Base-by-base conservation (phyloP, 768 basidiomycete genomes). In the Auricularia sp. region DNA sequence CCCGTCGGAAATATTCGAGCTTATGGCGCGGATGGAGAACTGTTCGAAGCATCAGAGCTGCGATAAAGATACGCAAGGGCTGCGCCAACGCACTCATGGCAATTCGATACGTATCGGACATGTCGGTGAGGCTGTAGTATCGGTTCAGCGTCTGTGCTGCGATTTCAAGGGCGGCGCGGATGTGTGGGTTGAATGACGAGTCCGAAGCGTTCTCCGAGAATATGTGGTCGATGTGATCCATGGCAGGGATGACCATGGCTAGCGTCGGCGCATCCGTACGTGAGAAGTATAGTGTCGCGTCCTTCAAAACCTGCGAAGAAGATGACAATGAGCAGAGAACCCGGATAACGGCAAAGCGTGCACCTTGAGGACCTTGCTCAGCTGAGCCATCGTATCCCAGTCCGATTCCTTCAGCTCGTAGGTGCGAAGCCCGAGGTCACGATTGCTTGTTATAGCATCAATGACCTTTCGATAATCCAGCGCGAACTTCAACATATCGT, bases 111-210 rank as follows among this genome's bases (percentile, higher is more conserved):
- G 73, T 68, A 6, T 75, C 67, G 1, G 73, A 75, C 6, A 66
- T 18, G 64, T 75, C 75, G 1, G 73, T 75, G 16, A 63, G 54
- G 10, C 61, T 24, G 64, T 77, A 78, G 66, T 77, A 77, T 33
- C 68, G 64, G 65, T 76, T 76, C 7, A 78, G 65, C 1, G 72
- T 74, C 36, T 67, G 65, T 64, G 76, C 75, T 18, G 68, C 73
- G 24, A 76, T 67, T 18, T 65, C 65, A 1, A 75, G 54, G 0
- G 77, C 71, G 0, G 71, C 72, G 37, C 66, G 67, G 44, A 77
- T 73, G 13, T 74, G 29, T 1, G 65, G 35, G 4, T 45, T 54
- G 54, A 67, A 72, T 5, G 64, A 61, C 14, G 54, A 21, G 34
- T 67, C 62, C 4, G 69, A 63, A 11, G 56, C 70, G 45, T 65